Conservation (phyloP, 2,329 filamentous ascomycete species). For the Fusarium nisikadoi region DNA sequence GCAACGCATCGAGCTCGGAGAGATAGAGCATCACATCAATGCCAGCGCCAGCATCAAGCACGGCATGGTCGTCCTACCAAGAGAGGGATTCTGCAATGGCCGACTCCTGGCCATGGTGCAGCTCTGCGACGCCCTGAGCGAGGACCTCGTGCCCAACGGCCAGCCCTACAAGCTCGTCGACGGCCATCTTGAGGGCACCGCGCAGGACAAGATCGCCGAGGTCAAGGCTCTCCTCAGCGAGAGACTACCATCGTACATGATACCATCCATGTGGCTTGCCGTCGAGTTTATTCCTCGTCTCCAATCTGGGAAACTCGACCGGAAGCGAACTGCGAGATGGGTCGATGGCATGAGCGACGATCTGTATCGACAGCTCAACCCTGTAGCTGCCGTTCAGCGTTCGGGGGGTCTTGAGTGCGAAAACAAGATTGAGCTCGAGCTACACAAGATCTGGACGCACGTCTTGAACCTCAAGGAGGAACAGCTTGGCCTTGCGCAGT, state of each 20-base stretch:
- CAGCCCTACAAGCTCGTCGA: conserved; percentile 24
- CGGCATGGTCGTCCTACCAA: conserved; percentile 31
- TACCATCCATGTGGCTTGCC: conserved; percentile 36
- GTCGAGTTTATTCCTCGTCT: conserved; percentile 35
- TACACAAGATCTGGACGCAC: conserved; percentile 31
- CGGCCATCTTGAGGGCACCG: background rate
- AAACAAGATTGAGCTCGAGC: conserved; percentile 5
- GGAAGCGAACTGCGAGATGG: conserved; percentile 28
- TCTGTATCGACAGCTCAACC: conserved; percentile 31
- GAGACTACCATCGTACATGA: conserved; percentile 36
- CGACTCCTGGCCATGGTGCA: conserved; percentile 27
- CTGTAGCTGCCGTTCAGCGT: background rate
- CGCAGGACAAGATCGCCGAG: conserved; percentile 7
- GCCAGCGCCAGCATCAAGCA: conserved; percentile 33
- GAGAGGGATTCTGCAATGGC: conserved; percentile 26
- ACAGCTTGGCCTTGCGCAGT: conserved; percentile 32
- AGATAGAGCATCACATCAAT: conserved; percentile 47
- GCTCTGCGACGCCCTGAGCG: background rate
- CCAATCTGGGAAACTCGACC: conserved; percentile 37
- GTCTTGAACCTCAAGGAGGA: conserved; percentile 36
- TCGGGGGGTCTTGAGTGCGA: background rate
- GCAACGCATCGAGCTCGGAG: conserved; percentile 48
- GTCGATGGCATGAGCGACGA: conserved; percentile 24
- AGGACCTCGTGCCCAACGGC: conserved; percentile 19
- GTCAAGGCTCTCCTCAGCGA: conserved; percentile 24